Evolutionary conservation across 176 grass and related monocot genomes (phyloP).

Genomic region (Carex kokanica): DNA sequence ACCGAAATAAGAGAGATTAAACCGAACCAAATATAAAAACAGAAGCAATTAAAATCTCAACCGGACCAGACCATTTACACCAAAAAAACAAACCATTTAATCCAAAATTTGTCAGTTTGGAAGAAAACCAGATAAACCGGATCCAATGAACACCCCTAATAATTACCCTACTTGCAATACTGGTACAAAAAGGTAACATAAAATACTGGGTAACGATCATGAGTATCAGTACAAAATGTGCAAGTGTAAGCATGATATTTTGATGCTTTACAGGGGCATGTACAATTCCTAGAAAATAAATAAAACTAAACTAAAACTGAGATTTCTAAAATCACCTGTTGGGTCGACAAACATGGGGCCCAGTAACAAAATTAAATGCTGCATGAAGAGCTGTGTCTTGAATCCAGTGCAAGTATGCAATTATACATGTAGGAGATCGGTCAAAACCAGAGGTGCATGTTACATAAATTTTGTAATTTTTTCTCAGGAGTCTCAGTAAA

Average conservation of each 20-base stretch:
- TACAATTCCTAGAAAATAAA: neutral
- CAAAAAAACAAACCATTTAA: no score
- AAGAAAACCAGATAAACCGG: neutral
- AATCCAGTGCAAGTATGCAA: constrained; percentile 97
- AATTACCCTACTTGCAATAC: neutral
- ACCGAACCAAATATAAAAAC: no score
- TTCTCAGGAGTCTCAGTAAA: constrained; percentile 80
- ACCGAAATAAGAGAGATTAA: no score
- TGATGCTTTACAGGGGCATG: neutral
- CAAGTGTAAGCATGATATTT: neutral
- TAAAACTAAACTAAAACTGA: neutral
- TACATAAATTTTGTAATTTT: constrained; percentile 85
- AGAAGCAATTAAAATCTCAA: no score
- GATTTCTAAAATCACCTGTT: constrained; percentile 55
- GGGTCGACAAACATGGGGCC: constrained; percentile 72
- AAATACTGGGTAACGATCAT: neutral
- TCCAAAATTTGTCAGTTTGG: no score
- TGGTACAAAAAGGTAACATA: neutral
- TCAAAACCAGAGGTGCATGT: constrained; percentile 98
- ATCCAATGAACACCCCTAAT: no score
- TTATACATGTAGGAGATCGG: constrained; percentile 92
- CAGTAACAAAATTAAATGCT: constrained; percentile 89
- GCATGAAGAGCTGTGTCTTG: constrained; percentile 93
- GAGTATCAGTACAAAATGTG: neutral
- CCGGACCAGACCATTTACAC: no score